Base-by-base conservation (phyloP, 495 filamentous ascomycete genomes). In the Aspergillus saccharolyticus region DNA sequence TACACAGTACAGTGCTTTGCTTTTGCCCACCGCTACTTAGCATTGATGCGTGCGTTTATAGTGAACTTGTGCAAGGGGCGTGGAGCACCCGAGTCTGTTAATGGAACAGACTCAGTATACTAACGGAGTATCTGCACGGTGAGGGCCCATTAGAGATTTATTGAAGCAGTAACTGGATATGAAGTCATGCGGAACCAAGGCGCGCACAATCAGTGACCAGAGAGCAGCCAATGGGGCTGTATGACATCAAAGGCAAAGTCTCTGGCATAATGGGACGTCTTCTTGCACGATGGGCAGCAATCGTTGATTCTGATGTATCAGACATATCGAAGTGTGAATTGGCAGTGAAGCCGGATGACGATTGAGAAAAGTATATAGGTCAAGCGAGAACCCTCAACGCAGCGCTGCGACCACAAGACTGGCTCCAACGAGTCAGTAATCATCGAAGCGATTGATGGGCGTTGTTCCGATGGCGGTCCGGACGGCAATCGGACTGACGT, bases 201-300 rank as follows among this genome's bases (percentile, higher is more conserved):
- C 4, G 33, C 33, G 33, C 6, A 39, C 12, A 39, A 39, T 52
- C n/a, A 52, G 25, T 30, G 22, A 30, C 12, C 33, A 5, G 33
- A 39, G 25, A 39, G 25, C 4, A 39, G 33, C 17, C 28, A 33
- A 44, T 24, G 33, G 33, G 14, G 33, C 17, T 46, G 3, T 5
- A 45, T 54, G 53, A 54, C 53, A 54, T 54, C 42, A 44, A 54
- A 18, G 53, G 53, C 42, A 20, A 44, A 39, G 33, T 39, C 33
- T 39, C 33, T 39, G 33, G 33, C 4, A 12, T 28, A 9, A 28
- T 28, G 25, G 25, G 25, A 28, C 33, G 14, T 39, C 33, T 3
- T 28, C 9, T 28, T 3, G 25, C 25, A 28, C 9, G n/a, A 19
- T 24, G 17, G 33, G 15, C 21, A 54, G 12, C 20, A 28, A 46